phyloP scores from a whole-genome alignment of 169 alveolate genomes.

The Babesia microti region DNA sequence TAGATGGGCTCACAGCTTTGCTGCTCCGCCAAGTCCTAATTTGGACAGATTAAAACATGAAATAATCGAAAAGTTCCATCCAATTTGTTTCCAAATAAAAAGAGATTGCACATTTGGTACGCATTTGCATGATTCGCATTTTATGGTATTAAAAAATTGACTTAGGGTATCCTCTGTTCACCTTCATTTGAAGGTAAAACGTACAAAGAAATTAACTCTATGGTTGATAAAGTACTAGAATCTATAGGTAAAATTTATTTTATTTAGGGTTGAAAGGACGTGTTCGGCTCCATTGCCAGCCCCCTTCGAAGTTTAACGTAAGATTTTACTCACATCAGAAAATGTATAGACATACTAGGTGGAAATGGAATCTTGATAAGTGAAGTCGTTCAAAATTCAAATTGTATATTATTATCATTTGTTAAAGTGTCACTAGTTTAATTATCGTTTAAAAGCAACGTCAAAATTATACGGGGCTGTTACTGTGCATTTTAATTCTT shows the following conservation, averaged over 20 bases:
- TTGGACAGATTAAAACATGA: constrained; percentile 47
- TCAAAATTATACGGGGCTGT: too few species aligned
- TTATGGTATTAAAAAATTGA: background rate
- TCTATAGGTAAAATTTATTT: constrained; percentile 51
- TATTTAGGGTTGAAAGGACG: constrained; percentile 41
- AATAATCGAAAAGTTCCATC: constrained; percentile 62
- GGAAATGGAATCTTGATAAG: constrained; percentile 63
- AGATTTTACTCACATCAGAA: constrained; percentile 18
- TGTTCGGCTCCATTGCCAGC: constrained; percentile 63
- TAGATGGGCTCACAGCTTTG: constrained; percentile 64
- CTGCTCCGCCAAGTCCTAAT: constrained; percentile 62
- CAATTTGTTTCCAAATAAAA: constrained; percentile 67
- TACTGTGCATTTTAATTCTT: too few species aligned
- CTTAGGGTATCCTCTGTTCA: constrained; percentile 73
- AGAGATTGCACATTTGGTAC: constrained; percentile 72
- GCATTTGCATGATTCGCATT: constrained; percentile 63
- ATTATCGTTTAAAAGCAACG: too few species aligned
- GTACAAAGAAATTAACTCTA: constrained; percentile 63
- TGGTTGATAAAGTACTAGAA: constrained; percentile 63
- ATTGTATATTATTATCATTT: too few species aligned
- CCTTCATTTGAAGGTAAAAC: constrained; percentile 75
- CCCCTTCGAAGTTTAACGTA: constrained; percentile 59
- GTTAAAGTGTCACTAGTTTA: too few species aligned
- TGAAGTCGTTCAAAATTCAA: constrained; percentile 5
- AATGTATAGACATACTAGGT: constrained; percentile 54